phyloP scores from a whole-genome alignment of 345 rosid genomes.

The Salix udensis region DNA sequence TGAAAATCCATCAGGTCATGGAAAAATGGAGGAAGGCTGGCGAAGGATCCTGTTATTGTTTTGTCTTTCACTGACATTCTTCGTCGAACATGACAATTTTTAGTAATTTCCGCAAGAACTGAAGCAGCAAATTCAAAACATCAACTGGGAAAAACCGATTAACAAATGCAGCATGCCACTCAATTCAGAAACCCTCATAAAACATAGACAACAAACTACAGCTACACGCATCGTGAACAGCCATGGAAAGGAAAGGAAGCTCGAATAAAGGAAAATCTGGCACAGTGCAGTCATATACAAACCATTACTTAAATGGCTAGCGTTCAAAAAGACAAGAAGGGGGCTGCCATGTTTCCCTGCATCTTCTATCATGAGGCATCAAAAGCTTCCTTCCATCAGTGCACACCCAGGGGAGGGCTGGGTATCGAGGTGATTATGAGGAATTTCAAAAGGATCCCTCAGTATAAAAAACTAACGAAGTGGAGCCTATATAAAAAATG shows the following conservation, averaged over 20 bases:
- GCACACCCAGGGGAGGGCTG: neutral
- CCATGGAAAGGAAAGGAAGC: neutral
- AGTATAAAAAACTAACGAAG: neutral
- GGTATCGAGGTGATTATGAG: neutral
- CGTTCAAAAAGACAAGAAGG: neutral
- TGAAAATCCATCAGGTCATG: slow-evolving; percentile 7
- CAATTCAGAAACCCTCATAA: neutral
- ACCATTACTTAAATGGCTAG: neutral
- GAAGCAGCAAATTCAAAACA: neutral
- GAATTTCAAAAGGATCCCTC: neutral
- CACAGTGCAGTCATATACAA: neutral
- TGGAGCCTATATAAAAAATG: neutral
- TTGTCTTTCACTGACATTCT: neutral
- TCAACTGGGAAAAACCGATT: neutral
- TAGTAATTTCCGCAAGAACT: neutral
- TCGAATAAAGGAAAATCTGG: neutral
- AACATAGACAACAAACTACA: neutral
- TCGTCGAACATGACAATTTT: neutral
- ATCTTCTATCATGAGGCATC: neutral
- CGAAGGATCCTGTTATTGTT: neutral
- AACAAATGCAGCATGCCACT: neutral
- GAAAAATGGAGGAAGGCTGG: neutral
- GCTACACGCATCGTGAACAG: neutral
- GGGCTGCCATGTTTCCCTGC: neutral
- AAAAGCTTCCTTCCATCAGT: neutral